These are phyloP conservation scores for Magnaporthiopsis rhizophila DNA, from an alignment of 2,329 filamentous ascomycete species.

Conservation along the genomic window DNA sequence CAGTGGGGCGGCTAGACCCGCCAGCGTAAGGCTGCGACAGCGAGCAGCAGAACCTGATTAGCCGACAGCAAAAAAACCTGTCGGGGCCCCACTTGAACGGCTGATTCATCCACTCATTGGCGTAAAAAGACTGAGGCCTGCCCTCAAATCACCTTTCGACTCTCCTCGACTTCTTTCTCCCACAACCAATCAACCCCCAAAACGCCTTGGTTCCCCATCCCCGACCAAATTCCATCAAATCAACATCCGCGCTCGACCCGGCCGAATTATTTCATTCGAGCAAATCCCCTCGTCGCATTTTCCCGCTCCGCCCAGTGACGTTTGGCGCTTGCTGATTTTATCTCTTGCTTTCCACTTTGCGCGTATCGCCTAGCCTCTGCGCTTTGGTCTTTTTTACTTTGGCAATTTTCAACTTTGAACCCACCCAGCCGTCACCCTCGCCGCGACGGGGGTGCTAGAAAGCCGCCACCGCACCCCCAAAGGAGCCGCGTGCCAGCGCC, in stretches of 20 bases:
- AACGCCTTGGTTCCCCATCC: conserved; percentile 28
- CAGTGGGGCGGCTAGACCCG: not conserved
- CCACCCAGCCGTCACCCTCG: not conserved
- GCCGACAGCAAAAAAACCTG: not conserved
- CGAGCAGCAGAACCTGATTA: not conserved
- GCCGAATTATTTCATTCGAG: conserved; percentile 6
- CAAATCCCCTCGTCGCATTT: conserved; percentile 9
- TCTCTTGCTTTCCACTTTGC: not conserved
- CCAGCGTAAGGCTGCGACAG: not conserved
- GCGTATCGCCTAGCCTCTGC: not conserved
- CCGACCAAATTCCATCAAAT: conserved; percentile 21
- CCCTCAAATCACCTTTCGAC: conserved; percentile 46
- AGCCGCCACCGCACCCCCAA: not conserved
- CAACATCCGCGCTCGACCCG: conserved; percentile 18
- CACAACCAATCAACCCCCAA: conserved; percentile 41
- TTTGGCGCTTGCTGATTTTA: conserved; percentile 1
- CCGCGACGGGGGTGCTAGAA: conserved; percentile 1
- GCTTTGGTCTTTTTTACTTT: conserved; percentile 4
- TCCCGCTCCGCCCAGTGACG: conserved; percentile 1
- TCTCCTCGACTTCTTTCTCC: conserved; percentile 33
- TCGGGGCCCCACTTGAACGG: conserved; percentile 25
- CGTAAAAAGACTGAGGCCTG: conserved; percentile 33
- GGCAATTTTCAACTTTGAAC: not conserved
- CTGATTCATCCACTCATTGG: conserved; percentile 44
- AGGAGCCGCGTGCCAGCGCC: not conserved